Base-by-base conservation (phyloP, 371 early-diverging fungal genomes). In the Quaeritorhiza haematococci region DNA sequence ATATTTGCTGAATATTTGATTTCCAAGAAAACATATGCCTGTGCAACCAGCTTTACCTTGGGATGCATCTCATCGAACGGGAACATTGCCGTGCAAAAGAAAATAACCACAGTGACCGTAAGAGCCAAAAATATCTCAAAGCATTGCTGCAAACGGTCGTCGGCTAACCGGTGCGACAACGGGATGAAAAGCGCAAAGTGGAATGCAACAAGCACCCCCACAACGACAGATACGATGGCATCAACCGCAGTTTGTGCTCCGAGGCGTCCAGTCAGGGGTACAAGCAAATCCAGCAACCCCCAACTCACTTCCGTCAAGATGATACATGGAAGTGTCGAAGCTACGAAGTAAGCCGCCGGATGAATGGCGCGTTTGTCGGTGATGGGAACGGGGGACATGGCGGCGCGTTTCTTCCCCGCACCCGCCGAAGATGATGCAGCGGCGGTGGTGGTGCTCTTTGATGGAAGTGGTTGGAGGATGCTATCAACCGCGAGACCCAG, bases 181-280 rank as follows among this genome's bases (percentile, higher is more conserved):
- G 87, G 85, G 6, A 85, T 19, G 3, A 80, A 43, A 13, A 83
- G 76, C 27, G 78, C 63, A n/a, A 63, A 63, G n/a, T 57, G 58
- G 6, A 69, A 52, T 63, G 82, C 71, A 53, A 75, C 79, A 5
- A 70, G 45, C 32, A 82, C 71, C 21, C 84, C 85, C 29, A 80
- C 75, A 38, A 89, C 66, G 27, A 80, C 61, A 0, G 82, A 76
- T 10, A 86, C 79, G 56, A 89, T 84, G 13, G 75, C 51, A 62
- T 89, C 89, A 4, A 80, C 83, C 35, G 89, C 86, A 0, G 84
- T 77, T 27, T 83, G 79, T 0, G 76, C 72, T 24, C 89, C 89
- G 66, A 84, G 84, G 34, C 89, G 80, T 4, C 87, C 89, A 0
- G 86, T 82, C 54, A 89, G 65, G 0, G 89, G 89, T 2, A 89